Conservation (phyloP, 208 protist genomes). For the Leishmania aethiopica region DNA sequence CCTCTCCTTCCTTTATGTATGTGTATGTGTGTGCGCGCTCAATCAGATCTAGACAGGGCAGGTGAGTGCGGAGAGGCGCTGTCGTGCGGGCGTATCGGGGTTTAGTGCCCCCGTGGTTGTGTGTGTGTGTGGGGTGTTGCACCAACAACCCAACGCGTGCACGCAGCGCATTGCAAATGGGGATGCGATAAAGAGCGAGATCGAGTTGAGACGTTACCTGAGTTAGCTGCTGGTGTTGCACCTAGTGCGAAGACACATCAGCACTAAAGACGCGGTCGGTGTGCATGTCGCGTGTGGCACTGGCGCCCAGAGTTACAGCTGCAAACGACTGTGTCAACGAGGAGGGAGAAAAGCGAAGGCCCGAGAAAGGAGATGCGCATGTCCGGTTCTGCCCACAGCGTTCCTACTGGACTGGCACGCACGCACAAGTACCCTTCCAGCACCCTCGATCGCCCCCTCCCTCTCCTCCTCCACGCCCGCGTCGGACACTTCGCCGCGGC, state of each 20-base stretch:
- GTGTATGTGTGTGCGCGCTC: background rate
- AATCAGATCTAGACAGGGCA: background rate
- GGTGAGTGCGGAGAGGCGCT: background rate
- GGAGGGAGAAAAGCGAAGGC: background rate
- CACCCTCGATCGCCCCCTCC: background rate
- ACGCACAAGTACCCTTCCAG: background rate
- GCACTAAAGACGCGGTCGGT: background rate
- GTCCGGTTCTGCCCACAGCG: background rate
- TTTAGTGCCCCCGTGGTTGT: background rate
- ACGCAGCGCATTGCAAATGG: background rate
- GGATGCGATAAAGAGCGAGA: background rate
- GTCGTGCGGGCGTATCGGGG: background rate
- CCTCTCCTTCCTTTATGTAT: background rate
- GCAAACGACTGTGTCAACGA: background rate
- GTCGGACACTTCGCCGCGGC: background rate
- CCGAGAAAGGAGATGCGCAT: background rate
- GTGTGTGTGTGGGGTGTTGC: background rate
- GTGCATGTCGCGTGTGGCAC: background rate
- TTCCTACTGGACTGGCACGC: too few relatives aligned
- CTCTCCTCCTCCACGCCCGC: background rate
- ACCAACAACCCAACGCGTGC: background rate
- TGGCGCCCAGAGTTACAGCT: too few relatives aligned
- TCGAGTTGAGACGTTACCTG: background rate
- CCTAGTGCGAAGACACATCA: background rate
- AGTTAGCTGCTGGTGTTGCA: background rate